phyloP scores from a whole-genome alignment of 2,329 filamentous ascomycete genomes.

The Neofusicoccum kwambonambiense region DNA sequence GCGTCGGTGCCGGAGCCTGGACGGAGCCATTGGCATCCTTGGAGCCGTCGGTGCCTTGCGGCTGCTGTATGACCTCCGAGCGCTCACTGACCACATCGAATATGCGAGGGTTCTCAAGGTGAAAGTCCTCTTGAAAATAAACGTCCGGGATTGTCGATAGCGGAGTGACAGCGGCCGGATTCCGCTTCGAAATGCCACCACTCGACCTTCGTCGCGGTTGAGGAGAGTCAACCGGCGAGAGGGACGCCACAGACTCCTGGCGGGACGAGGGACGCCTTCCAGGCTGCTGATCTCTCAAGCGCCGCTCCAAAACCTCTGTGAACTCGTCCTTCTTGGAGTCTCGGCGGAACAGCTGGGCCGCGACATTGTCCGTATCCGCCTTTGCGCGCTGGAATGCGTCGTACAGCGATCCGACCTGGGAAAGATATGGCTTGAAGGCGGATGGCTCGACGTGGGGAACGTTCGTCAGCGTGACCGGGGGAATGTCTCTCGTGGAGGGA shows the following conservation, averaged over 20 bases:
- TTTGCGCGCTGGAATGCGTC: slow-evolving; percentile 85
- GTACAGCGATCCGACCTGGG: slow-evolving; percentile 82
- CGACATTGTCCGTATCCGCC: slow-evolving; percentile 67
- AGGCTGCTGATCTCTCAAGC: slow-evolving; percentile 34
- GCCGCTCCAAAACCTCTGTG: slow-evolving; percentile 48
- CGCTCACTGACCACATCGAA: slow-evolving; percentile 96
- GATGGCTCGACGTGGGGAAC: slow-evolving; percentile 76
- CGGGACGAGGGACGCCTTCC: slow-evolving; percentile 37
- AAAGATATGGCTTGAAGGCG: slow-evolving; percentile 80
- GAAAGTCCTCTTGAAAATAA: slow-evolving; percentile 94
- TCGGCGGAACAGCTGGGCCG: slow-evolving; percentile 47
- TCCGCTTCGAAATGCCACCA: slow-evolving; percentile 54
- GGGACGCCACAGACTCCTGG: slow-evolving; percentile 41
- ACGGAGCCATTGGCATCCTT: slow-evolving; percentile 57
- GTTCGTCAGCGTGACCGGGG: slow-evolving; percentile 86
- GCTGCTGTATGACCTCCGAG: slow-evolving; percentile 83
- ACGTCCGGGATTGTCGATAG: slow-evolving; percentile 88
- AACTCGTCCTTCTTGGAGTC: slow-evolving; percentile 52
- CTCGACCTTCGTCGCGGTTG: slow-evolving; percentile 51
- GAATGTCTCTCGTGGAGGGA: slow-evolving; percentile 85
- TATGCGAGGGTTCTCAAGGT: slow-evolving; percentile 89
- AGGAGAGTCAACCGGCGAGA: slow-evolving; percentile 49
- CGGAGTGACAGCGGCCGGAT: slow-evolving; percentile 72
- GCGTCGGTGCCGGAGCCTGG: slow-evolving; percentile 53
- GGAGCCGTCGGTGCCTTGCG: slow-evolving; percentile 54